Conservation (phyloP, 2,329 filamentous ascomycete genomes). For the Fusarium newnesense region DNA sequence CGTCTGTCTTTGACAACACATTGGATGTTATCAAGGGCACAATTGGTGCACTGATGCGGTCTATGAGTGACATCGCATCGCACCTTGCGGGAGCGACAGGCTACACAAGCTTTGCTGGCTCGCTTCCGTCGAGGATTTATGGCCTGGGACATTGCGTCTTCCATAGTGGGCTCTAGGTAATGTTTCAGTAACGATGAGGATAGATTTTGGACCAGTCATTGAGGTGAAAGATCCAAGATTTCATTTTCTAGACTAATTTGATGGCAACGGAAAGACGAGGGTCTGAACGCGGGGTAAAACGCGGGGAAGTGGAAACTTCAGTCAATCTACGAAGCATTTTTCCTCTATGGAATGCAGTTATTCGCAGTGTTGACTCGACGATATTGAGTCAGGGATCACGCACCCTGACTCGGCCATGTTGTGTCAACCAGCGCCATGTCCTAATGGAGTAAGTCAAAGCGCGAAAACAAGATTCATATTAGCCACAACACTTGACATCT, state of each 20-base stretch:
- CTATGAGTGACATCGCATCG: conserved; percentile 27
- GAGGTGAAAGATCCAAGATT: neutral
- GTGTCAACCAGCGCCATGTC: neutral
- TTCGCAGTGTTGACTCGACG: neutral
- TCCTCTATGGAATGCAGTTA: neutral
- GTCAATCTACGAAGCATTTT: neutral
- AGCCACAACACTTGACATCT: neutral
- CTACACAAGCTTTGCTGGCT: conserved; percentile 22
- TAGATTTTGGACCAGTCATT: neutral
- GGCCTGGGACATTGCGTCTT: neutral
- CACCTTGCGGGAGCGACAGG: conserved; percentile 18
- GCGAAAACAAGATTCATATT: neutral
- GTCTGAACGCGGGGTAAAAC: neutral
- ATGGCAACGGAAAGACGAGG: too few relatives aligned
- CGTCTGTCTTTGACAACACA: conserved; percentile 21
- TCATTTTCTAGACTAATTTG: neutral
- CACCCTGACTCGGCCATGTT: neutral
- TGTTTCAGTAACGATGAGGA: neutral
- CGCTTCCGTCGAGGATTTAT: neutral
- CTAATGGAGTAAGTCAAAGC: neutral
- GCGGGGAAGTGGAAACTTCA: neutral
- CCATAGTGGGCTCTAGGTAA: neutral
- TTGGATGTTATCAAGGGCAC: conserved; percentile 16
- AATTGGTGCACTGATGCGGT: conserved; percentile 20
- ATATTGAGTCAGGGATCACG: neutral